Evolutionary conservation across 371 early-diverging fungal species (phyloP), one percentile per base, ranked within the genome.

Genomic region (Astathelohania contejeani): DNA sequence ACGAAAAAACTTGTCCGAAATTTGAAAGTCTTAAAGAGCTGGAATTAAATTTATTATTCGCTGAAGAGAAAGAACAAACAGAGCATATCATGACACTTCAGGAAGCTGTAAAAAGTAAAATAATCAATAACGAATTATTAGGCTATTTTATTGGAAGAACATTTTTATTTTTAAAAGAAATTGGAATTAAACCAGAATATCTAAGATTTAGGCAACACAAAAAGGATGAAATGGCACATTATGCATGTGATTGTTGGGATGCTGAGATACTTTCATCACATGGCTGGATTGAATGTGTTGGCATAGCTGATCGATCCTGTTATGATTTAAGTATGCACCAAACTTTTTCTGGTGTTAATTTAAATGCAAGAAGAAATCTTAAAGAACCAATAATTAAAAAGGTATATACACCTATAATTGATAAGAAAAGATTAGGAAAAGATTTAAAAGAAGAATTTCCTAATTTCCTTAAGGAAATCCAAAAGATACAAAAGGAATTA

Each of bases 221-320:
- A 83, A 77, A 79, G 43, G 95, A 95, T 76, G 99, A 98, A 78
- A 96, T 98, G 96, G 96, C 97, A 26, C 99, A 98, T 78, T 98
- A 98, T 71, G 97, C 99, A 14, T 82, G 83, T 72, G 96, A 91
- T 77, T 94, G 94, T 65, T 75, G 70, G 76, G 77, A 76, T 60
- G 71, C 62, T 25, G 74, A 73, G 39, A 56, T 74, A 49, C 37
- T 47, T 22, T 60, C 61, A 18, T 60, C 71, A 16, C 76, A 82
- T 77, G 99, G 99, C 53, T 98, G 95, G 95, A 85, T 95, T 71
- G 99, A 98, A 76, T 93, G 94, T 73, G 94, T 96, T 56, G 99
- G 99, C 48, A 95, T 96, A 75, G 99, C 99, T 49, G 96, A 98
- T 73, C 84, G 99, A 57, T 86, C 90, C 2, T 93, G 90, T 46